Evolutionary conservation across 1,284 basidiomycete species (phyloP), one percentile per base, ranked within the genome.

Genomic region (Fomitopsis palustris): DNA sequence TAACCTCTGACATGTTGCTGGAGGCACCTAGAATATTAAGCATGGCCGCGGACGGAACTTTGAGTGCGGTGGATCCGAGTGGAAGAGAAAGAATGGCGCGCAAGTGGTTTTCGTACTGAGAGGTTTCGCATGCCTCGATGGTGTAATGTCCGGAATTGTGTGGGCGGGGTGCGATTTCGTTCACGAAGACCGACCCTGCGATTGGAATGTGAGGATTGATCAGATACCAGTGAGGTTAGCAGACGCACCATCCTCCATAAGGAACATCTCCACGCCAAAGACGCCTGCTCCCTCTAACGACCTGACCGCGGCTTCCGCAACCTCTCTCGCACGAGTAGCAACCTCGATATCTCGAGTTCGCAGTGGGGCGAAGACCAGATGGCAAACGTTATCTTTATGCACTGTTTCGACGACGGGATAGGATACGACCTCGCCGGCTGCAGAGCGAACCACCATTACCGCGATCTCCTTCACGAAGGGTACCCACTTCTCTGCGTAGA

Each of bases 121-220:
- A 98, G 2, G 95, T 93, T 66, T 94, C 83, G 74, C 94, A 97
- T 0, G 96, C 96, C 76, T 98, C 96, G 70, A 99, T 98, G n/a
- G 96, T 98, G 76, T 98, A 98, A 74, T 99, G 97, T 0, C 96
- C 96, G 9, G 95, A 98, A 77, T 99, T 99, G 75, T 99, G 97
- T 0, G 97, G 96, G 23, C 97, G 85, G n/a, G 97, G 97, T 0
- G 97, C 97, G 63, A 99, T 98, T 77, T 99, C 97, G 75, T 99
- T 99, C 65, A 99, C 83, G 60, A 90, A 86, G 3, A 99, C 81
- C 0, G 79, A 75, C 25, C 91, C 94, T 96, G 58, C 19, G 33
- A 9, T 14, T 49, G 58, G 54, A 47, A 29, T n/a, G 54, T 23
- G 58, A 35, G 54, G 25, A 29, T 35, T 51, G 9, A 6, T 19